Percentiles rank a stretch among this genome's conserved stretches.
Evolutionary conservation across 2,329 filamentous ascomycete species (phyloP).

Genomic region (Colletotrichum acutatum): DNA sequence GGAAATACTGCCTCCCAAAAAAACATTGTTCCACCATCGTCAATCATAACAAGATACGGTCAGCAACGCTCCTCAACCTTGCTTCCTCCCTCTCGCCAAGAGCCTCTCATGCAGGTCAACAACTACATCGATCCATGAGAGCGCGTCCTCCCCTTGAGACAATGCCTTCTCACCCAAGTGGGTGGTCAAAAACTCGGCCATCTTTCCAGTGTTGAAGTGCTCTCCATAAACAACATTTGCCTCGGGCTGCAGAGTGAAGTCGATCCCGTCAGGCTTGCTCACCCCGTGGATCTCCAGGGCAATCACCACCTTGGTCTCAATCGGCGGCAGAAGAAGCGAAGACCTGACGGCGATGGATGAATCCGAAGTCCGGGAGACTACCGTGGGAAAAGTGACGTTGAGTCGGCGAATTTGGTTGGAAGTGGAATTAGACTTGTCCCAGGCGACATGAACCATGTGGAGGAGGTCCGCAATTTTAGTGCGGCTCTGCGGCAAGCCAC

Average conservation of each 20-base stretch:
- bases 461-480: slow-evolving; percentile 70
- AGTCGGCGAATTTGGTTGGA: slow-evolving; percentile 71
- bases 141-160: slow-evolving; percentile 43
- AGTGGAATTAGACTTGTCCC: slow-evolving; percentile 72
- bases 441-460: slow-evolving; percentile 67
- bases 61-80: background rate
- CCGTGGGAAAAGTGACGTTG: slow-evolving; percentile 72
- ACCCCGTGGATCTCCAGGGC: slow-evolving; percentile 64
- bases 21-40: slow-evolving; percentile 39
- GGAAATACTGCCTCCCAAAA: slow-evolving; percentile 32
- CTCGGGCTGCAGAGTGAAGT: slow-evolving; percentile 63
- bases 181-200: slow-evolving; percentile 75
- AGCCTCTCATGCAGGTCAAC: slow-evolving; percentile 66
- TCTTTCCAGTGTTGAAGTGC: slow-evolving; percentile 78
- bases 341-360: slow-evolving; percentile 70
- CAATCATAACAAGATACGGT: slow-evolving; percentile 39
- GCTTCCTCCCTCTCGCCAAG: slow-evolving; percentile 66
- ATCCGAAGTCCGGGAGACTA: slow-evolving; percentile 72
- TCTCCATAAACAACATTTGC: slow-evolving; percentile 81
- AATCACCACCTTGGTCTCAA: slow-evolving; percentile 77
- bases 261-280: slow-evolving; percentile 59
- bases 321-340: slow-evolving; percentile 69
- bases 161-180: slow-evolving; percentile 55
- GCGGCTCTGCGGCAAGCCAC: slow-evolving; percentile 67
- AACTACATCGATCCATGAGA: slow-evolving; percentile 65